phyloP scores from a whole-genome alignment of 129 eudicot species.

The Flaveria robusta region DNA sequence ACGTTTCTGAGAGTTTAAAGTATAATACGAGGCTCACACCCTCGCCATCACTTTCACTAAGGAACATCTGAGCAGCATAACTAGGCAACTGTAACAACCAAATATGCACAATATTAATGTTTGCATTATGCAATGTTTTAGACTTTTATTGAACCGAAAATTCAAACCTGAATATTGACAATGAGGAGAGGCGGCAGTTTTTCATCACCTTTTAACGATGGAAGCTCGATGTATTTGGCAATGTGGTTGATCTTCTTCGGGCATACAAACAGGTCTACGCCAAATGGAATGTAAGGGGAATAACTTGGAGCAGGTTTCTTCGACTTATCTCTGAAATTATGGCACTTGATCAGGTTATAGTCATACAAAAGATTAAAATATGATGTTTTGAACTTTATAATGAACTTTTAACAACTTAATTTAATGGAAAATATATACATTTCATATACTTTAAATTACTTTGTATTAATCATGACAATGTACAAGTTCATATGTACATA shows the following conservation, averaged over 20 bases:
- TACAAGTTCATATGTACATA: too few relatives aligned
- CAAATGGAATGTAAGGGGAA: constrained; percentile 75
- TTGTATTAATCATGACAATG: too few relatives aligned
- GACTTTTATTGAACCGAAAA: not conserved
- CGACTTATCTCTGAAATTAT: constrained; percentile 71
- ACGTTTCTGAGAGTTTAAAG: constrained; percentile 64
- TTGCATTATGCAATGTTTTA: not conserved
- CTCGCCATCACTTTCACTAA: constrained; percentile 81
- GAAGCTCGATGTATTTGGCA: constrained; percentile 88
- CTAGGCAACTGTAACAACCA: constrained; percentile 66
- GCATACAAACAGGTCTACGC: constrained; percentile 72
- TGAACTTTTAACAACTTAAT: not conserved
- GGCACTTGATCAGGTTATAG: not conserved
- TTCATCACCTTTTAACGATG: constrained; percentile 55
- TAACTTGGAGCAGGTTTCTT: constrained; percentile 73
- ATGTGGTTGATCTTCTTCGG: constrained; percentile 74
- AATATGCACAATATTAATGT: not conserved
- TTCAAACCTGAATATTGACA: constrained; percentile 78
- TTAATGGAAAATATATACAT: not conserved
- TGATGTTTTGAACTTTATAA: not conserved
- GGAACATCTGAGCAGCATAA: constrained; percentile 79
- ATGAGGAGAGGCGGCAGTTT: constrained; percentile 66
- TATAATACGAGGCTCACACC: constrained; percentile 88
- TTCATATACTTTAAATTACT: not conserved
- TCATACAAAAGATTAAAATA: not conserved